Evolutionary conservation across 768 basidiomycete genomes (phyloP).

Genomic region (Russula sp.): DNA sequence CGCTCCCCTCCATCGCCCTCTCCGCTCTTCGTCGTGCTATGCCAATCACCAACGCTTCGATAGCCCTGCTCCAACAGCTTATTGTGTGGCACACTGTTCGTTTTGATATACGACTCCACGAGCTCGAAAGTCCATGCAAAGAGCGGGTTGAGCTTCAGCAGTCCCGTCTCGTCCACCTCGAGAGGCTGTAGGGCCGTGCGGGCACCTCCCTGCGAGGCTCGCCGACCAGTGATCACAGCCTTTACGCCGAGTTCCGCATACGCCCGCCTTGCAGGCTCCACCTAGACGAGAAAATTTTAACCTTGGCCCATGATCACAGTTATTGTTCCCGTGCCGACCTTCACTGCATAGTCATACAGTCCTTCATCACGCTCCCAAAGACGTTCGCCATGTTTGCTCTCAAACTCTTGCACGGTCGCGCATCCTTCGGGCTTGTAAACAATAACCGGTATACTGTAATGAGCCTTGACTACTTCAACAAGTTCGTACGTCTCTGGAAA

Average conservation of each 20-base stretch:
- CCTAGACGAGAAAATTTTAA: slow-evolving; percentile 40
- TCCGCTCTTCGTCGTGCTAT: slow-evolving; percentile 77
- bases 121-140: slow-evolving; percentile 80
- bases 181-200: slow-evolving; percentile 76
- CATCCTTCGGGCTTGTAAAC: slow-evolving; percentile 77
- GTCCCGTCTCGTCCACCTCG: slow-evolving; percentile 84
- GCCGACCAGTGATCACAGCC: slow-evolving; percentile 91
- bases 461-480: slow-evolving; percentile 70
- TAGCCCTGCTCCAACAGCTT: slow-evolving; percentile 86
- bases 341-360: slow-evolving; percentile 86
- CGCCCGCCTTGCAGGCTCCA: slow-evolving; percentile 87
- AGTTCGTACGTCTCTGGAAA: slow-evolving; percentile 91
- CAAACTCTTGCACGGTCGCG: slow-evolving; percentile 64
- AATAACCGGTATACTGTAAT: slow-evolving; percentile 67
- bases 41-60: slow-evolving; percentile 96
- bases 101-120: slow-evolving; percentile 79
- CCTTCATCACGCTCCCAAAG: slow-evolving; percentile 88
- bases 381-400: slow-evolving; percentile 66
- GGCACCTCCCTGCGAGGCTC: slow-evolving; percentile 90
- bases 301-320: background rate
- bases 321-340: slow-evolving; percentile 43
- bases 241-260: slow-evolving; percentile 74
- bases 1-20: slow-evolving; percentile 70
- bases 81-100: slow-evolving; percentile 83
- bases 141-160: slow-evolving; percentile 93